Conservation (phyloP, 2,329 filamentous ascomycete species). For the Stachybotrys elegans region DNA sequence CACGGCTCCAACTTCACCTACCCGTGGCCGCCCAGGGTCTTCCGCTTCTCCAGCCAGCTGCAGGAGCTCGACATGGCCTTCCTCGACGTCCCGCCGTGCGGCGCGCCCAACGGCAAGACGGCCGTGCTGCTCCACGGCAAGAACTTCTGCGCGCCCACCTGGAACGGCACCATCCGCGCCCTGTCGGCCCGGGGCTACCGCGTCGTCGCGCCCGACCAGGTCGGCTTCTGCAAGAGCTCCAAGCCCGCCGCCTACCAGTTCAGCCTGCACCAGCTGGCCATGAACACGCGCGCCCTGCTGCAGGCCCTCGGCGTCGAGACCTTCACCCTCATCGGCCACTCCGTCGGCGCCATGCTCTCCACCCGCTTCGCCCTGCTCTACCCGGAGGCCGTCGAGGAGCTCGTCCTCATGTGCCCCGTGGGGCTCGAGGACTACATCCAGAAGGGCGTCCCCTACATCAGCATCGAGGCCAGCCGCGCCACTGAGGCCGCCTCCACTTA, state of each 20-base stretch:
- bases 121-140: constrained; percentile 49
- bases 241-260: constrained; percentile 48
- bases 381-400: constrained; percentile 32
- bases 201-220: constrained; percentile 48
- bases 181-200: constrained; percentile 41
- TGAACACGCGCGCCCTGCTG: constrained; percentile 45
- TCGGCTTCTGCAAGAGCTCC: constrained; percentile 54
- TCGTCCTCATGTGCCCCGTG: constrained; percentile 47
- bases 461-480: constrained; percentile 32
- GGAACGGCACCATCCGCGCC: constrained; percentile 39
- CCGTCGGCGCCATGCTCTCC: constrained; percentile 49
- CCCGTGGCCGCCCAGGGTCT: constrained; percentile 44
- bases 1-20: constrained; percentile 49
- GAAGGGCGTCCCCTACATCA: constrained; percentile 41
- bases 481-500: constrained; percentile 36
- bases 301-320: constrained; percentile 35
- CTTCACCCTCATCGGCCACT: constrained; percentile 47
- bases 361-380: constrained; percentile 47
- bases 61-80: constrained; percentile 49
- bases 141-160: constrained; percentile 51
- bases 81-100: constrained; percentile 41
- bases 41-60: constrained; percentile 41
- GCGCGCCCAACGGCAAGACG: constrained; percentile 30
- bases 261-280: constrained; percentile 44
- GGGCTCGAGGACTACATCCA: constrained; percentile 51